These are phyloP conservation scores for Syzygium grande DNA, from an alignment of 345 rosid species.

Conservation along the genomic window DNA sequence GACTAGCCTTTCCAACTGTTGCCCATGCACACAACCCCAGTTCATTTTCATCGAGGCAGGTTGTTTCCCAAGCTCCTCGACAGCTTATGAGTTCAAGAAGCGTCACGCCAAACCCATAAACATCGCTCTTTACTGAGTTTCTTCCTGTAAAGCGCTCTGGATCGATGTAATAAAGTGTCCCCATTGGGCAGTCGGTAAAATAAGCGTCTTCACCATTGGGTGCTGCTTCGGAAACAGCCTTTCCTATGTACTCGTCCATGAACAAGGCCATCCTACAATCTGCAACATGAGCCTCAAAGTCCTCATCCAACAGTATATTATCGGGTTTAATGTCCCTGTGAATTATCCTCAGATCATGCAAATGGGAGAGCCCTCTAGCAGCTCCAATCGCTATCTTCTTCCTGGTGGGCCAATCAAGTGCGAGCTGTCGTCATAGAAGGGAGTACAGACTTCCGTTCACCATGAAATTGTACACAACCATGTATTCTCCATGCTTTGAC, in stretches of 20 bases:
- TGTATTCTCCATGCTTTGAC: background rate
- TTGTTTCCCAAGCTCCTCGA: background rate
- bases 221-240: background rate
- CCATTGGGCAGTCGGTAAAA: too few species aligned
- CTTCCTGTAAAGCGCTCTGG: background rate
- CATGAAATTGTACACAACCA: background rate
- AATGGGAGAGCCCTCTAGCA: background rate
- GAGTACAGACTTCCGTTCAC: background rate
- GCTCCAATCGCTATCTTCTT: background rate
- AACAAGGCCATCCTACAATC: background rate
- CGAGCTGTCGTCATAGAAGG: background rate
- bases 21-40: background rate
- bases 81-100: background rate
- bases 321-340: background rate
- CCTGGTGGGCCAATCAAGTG: background rate
- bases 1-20: background rate
- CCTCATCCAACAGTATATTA: background rate
- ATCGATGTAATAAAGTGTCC: background rate
- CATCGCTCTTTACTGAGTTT: background rate
- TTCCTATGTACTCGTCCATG: background rate
- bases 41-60: background rate
- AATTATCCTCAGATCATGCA: background rate
- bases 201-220: background rate
- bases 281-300: background rate
- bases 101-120: background rate